Conservation (phyloP, 164 flowering plant genomes). For the Vitis rotundifolia region DNA sequence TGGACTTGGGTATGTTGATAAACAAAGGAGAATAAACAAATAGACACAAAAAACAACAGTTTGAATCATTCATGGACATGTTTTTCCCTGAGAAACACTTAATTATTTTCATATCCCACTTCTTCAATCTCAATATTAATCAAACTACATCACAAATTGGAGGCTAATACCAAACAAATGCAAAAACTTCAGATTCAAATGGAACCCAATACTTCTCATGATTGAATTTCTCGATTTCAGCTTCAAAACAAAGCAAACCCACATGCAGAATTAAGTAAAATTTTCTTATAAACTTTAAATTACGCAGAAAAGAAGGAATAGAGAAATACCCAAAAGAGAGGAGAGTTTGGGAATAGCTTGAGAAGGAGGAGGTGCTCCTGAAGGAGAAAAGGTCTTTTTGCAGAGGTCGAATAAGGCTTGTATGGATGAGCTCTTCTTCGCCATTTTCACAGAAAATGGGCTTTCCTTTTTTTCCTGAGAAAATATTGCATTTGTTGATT, state of each 20-base stretch:
- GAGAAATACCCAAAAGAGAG: conserved; percentile 65
- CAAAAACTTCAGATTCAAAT: too few species aligned
- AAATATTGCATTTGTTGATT: neutral
- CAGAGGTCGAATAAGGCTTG: conserved; percentile 72
- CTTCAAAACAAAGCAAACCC: conserved; percentile 11
- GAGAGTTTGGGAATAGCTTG: conserved; percentile 47
- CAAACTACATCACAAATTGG: too few species aligned
- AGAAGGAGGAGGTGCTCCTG: conserved; percentile 41
- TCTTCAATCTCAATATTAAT: too few species aligned
- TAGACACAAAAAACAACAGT: too few species aligned
- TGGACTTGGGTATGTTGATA: too few species aligned
- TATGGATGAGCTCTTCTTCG: conserved; percentile 36
- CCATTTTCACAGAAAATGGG: too few species aligned
- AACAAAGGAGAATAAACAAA: too few species aligned
- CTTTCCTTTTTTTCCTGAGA: neutral
- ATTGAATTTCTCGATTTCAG: neutral
- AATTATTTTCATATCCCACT: too few species aligned
- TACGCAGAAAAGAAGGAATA: neutral
- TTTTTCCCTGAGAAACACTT: too few species aligned
- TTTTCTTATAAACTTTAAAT: conserved; percentile 9
- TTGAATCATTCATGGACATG: too few species aligned
- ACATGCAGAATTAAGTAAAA: neutral
- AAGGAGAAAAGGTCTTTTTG: conserved; percentile 55
- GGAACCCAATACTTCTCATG: neutral
- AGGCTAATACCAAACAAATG: neutral